A percentile compares a stretch with the other conserved stretches of the same genome.
Conservation (phyloP, 2,329 filamentous ascomycete genomes). For the Trichothecium sympodiale region DNA sequence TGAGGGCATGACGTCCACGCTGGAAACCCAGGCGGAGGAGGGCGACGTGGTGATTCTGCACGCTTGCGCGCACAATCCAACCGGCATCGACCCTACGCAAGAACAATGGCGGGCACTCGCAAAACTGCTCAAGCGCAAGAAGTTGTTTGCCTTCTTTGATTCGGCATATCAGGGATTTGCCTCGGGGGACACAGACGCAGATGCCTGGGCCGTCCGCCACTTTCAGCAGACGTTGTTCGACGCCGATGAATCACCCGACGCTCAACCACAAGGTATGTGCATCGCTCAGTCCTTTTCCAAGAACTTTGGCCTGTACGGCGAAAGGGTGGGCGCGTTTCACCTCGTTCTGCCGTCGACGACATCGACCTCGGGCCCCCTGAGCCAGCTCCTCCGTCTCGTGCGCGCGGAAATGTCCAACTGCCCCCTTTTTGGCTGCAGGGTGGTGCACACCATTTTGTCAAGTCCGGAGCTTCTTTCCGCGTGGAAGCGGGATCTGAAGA, state of each 20-base stretch:
- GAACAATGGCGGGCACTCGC: conserved; percentile 22
- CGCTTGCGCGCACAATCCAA: conserved; percentile 27
- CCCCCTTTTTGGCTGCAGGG: conserved; percentile 4
- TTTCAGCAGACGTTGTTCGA: no score
- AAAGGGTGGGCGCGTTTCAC: conserved; percentile 18
- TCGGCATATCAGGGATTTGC: conserved; percentile 27
- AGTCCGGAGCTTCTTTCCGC: conserved; percentile 1
- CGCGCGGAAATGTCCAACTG: conserved; percentile 6
- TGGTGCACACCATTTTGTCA: conserved; percentile 4
- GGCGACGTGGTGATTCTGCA: conserved; percentile 25
- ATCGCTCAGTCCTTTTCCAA: conserved; percentile 24
- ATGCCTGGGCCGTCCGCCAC: conserved; percentile 22
- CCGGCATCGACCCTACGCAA: conserved; percentile 20
- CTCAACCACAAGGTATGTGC: conserved; percentile 11
- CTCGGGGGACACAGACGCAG: conserved; percentile 18
- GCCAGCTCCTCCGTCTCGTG: conserved; percentile 2
- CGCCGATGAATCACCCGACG: no score
- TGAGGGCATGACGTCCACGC: conserved; percentile 13
- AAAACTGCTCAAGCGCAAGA: conserved; percentile 15
- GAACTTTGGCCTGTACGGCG: conserved; percentile 25
- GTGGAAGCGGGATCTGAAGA: conserved; percentile 17
- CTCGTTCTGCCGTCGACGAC: conserved; percentile 4
- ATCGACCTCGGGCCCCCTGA: background rate
- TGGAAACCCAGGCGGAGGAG: conserved; percentile 12
- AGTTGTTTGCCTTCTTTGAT: conserved; percentile 24